phyloP scores from a whole-genome alignment of 2,329 filamentous ascomycete genomes.

The Leptographium radiaticola region DNA sequence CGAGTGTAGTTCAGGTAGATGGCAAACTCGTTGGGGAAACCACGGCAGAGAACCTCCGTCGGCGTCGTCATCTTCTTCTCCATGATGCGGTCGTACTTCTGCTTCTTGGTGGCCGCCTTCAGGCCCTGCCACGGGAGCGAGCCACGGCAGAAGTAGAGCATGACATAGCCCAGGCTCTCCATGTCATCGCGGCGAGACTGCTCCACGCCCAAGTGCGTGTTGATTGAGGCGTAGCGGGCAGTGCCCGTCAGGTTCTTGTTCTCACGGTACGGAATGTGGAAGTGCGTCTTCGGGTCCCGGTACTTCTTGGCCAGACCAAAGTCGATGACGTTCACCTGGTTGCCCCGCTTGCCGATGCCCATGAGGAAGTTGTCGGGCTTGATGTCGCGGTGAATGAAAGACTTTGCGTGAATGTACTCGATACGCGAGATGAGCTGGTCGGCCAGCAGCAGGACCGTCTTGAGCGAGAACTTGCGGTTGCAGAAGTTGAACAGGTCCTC shows the following conservation, averaged over 20 bases:
- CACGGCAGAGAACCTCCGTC: conserved; percentile 95
- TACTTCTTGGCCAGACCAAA: conserved; percentile 99
- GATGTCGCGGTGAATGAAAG: conserved; percentile 98
- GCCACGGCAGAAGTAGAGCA: conserved; percentile 99
- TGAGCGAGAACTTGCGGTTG: conserved; percentile 98
- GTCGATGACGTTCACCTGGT: conserved; percentile 98
- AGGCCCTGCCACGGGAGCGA: conserved; percentile 97
- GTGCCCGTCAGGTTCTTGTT: conserved; percentile 99
- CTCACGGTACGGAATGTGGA: conserved; percentile 99
- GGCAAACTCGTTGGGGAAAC: conserved; percentile 98
- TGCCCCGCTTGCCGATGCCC: conserved; percentile 97
- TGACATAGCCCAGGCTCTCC: conserved; percentile 97
- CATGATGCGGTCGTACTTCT: conserved; percentile 99
- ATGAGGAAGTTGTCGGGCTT: conserved; percentile 99
- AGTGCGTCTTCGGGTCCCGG: conserved; percentile 98
- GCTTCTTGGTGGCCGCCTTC: conserved; percentile 98
- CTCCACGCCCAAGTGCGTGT: conserved; percentile 96
- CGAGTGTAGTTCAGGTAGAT: conserved; percentile 99
- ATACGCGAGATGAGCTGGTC: conserved; percentile 98
- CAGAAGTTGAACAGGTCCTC: conserved; percentile 99
- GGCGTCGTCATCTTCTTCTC: conserved; percentile 99
- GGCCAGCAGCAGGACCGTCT: conserved; percentile 91
- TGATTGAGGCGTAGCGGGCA: conserved; percentile 96
- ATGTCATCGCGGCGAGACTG: conserved; percentile 99
- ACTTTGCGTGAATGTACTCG: conserved; percentile 99